Evolutionary conservation across 345 rosid species (phyloP), one percentile per base, ranked within the genome.

Genomic region (Eucalyptus marginata): DNA sequence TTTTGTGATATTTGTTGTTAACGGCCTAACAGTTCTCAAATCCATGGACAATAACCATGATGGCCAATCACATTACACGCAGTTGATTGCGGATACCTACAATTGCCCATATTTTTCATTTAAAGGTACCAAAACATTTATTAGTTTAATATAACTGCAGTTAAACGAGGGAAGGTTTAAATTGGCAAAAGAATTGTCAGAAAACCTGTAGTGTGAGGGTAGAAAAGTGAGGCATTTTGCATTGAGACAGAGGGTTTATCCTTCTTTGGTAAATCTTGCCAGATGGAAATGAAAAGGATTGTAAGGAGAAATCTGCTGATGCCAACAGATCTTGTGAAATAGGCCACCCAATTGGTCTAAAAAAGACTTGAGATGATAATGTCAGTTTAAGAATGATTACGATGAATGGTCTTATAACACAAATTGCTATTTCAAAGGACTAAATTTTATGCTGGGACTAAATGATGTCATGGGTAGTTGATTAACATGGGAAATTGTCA

Each of bases 1-100:
- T 90, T 96, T 94, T 47, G 93, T 93, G 87, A 94, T 97, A 81
- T 94, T 94, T 92, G 98, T 95, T 89, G 92, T 96, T 43, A 89
- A 93, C 80, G 98, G 94, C 79, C 90, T 95, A 31, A 90, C 91
- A 87, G 90, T 96, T 91, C 91, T 96, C 91, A 93, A 93, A 90
- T 92, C 95, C 86, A 91, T 95, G 91, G 93, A 92, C 80, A 86
- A 89, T 80, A 84, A 79, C 87, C 68, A 52, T 51, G 86, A 76
- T 83, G 91, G 43, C 11, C 93, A 88, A 76, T 76, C 86, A 40
- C 88, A 88, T 66, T 93, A 95, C 86, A 86, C 54, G 79, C 86
- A 91, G 87, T 92, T 90, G 93, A 88, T 95, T 83, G 88, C 92
- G 3, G 22, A 87, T 43, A 88, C 91, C 58, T 97, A 95, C 92